Evolutionary conservation across 495 filamentous ascomycete genomes (phyloP).

Genomic region (Aspergillus hancockii): DNA sequence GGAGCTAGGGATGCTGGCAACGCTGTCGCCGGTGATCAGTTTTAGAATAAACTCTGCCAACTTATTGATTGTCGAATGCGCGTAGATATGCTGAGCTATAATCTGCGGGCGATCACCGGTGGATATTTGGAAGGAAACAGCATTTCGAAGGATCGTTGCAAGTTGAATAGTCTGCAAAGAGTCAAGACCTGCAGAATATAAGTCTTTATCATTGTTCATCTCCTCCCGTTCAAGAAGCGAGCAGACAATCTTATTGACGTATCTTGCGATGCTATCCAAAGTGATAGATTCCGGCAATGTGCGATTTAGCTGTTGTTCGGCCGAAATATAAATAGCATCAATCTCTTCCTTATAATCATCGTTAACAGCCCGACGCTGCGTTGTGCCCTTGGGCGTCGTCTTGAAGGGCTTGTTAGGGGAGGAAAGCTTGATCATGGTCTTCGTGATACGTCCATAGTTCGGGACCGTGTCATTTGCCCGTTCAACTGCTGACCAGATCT

Average conservation of each 20-base stretch:
- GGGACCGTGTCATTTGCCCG: conserved; percentile 43
- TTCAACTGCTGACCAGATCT: conserved; percentile 47
- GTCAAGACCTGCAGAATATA: conserved; percentile 32
- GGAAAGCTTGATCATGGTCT: conserved; percentile 35
- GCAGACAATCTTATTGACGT: conserved; percentile 12
- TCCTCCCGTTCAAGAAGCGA: conserved; percentile 18
- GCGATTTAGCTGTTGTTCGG: background rate
- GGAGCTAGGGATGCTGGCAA: conserved; percentile 15
- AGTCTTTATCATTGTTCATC: conserved; percentile 18
- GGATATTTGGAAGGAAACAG: conserved; percentile 12
- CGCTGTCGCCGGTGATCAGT: conserved; percentile 20
- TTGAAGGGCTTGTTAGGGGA: conserved; percentile 51
- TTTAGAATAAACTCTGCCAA: conserved; percentile 21
- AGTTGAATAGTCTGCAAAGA: conserved; percentile 38
- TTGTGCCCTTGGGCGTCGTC: conserved; percentile 55
- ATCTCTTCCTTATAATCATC: conserved; percentile 56
- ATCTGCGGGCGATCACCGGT: conserved; percentile 13
- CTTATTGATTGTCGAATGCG: conserved; percentile 29
- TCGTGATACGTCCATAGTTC: conserved; percentile 40
- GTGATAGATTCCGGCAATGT: conserved; percentile 10
- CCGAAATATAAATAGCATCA: conserved; percentile 42
- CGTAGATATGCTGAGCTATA: conserved; percentile 31
- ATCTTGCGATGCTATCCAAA: conserved; percentile 12
- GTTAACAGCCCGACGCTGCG: conserved; percentile 47
- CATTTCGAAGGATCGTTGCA: conserved; percentile 22